phyloP scores from a whole-genome alignment of 306 rosid genomes.

The Hippophae rhamnoides region DNA sequence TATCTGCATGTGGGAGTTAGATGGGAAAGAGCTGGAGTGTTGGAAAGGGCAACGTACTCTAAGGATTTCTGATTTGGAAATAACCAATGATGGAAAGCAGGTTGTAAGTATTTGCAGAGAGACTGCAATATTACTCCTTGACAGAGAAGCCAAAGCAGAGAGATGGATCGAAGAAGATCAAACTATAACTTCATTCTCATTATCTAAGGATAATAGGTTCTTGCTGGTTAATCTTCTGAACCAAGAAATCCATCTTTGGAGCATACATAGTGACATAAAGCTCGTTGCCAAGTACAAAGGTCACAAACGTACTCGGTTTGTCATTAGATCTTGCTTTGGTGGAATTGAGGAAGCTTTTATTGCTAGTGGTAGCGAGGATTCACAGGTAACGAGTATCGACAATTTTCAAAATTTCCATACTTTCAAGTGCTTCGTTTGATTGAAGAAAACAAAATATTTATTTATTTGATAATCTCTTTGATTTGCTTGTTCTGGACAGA shows the following conservation, averaged over 20 bases:
- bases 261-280: conserved; percentile 55
- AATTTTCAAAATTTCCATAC: neutral
- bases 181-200: conserved; percentile 67
- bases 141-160: conserved; percentile 71
- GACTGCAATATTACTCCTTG: conserved; percentile 50
- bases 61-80: conserved; percentile 84
- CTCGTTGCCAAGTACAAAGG: conserved; percentile 71
- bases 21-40: conserved; percentile 88
- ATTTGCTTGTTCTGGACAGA: too few relatives aligned
- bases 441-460: too few relatives aligned
- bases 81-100: conserved; percentile 59
- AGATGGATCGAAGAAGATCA: conserved; percentile 70
- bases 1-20: conserved; percentile 89
- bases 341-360: conserved; percentile 79
- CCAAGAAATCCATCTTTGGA: conserved; percentile 98
- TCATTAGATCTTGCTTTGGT: conserved; percentile 93
- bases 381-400: conserved; percentile 59
- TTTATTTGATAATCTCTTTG: too few relatives aligned
- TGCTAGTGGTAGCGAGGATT: conserved; percentile 99
- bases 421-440: neutral
- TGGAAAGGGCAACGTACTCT: conserved; percentile 81
- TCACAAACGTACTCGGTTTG: conserved; percentile 66
- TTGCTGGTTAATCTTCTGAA: conserved; percentile 75
- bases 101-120: conserved; percentile 69
- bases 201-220: conserved; percentile 70